Evolutionary conservation across 495 filamentous ascomycete species (phyloP), one percentile per base, ranked within the genome.

Genomic region (Penicillium macrosclerotiorum): DNA sequence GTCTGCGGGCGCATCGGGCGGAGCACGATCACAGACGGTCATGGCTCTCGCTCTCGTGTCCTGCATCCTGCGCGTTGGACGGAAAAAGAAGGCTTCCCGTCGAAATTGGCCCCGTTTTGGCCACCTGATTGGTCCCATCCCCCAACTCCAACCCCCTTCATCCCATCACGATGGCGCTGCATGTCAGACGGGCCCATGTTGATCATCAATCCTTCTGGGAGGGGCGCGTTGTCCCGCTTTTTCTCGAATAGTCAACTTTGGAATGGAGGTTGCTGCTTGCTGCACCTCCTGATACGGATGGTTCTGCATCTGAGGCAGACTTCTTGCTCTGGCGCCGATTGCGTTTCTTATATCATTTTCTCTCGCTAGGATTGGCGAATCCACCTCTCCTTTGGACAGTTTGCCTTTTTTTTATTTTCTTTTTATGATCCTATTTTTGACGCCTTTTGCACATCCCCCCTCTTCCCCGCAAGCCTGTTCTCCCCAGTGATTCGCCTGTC

Each of bases 161-260:
- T 14, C 8, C 34, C 39, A 37, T 14, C 19, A 42, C 22, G 46
- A 49, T 41, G 41, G 51, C 22, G 52, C 54, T 61, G 59, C 59
- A 62, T 56, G 59, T 62, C 52, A 59, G 59, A 59, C 55, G 42
- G 52, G 36, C 37, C 53, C 36, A 60, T 47, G 58, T 36, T 51
- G 59, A 59, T 59, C 59, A 51, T 52, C 44, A 36, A 55, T 48
- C 23, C 26, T 38, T 34, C 38, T 37, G 33, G 43, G 32, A 31
- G 12, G 13, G 23, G 41, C 41, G 29, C 29, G 18, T 16, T 41
- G 38, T 14, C 26, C 38, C 38, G 38, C n/a, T n/a, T n/a, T n/a
- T n/a, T n/a, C n/a, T 30, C 38, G 17, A 24, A 18, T n/a, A 29
- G 23, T 13, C 38, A 24, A 14, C 13, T 41, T 41, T 30, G 19